Conservation (phyloP, 2,329 filamentous ascomycete genomes). For the Paracamarosporium sp. region DNA sequence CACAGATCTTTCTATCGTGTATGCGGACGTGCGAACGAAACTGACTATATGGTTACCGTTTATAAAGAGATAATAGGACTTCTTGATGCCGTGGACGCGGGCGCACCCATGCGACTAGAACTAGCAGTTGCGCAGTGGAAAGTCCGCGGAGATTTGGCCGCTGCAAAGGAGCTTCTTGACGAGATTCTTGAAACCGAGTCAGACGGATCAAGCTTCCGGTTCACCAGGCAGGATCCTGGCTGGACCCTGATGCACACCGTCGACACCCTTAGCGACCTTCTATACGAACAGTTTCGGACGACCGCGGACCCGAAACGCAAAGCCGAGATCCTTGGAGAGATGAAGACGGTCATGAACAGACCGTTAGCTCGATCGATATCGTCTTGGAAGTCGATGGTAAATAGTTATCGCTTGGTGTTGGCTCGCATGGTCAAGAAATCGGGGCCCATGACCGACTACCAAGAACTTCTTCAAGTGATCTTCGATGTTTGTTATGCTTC, state of each 20-base stretch:
- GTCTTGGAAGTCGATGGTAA: background rate
- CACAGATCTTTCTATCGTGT: background rate
- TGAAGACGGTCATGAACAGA: background rate
- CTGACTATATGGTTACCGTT: background rate
- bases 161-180: background rate
- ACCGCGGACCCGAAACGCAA: background rate
- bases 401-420: background rate
- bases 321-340: background rate
- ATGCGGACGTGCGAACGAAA: background rate
- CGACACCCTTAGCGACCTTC: background rate
- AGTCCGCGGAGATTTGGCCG: background rate
- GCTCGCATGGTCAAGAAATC: constrained; percentile 1
- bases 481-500: constrained; percentile 1
- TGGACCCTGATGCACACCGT: background rate
- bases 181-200: background rate
- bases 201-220: background rate
- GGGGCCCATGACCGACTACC: background rate
- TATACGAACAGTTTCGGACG: constrained; percentile 3
- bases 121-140: background rate
- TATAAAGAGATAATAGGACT: background rate
- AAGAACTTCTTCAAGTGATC: background rate
- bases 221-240: background rate
- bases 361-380: background rate
- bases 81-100: constrained; percentile 2
- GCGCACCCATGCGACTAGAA: background rate